phyloP scores from a whole-genome alignment of 805 yeast genomes.

The Ogataea sp. region DNA sequence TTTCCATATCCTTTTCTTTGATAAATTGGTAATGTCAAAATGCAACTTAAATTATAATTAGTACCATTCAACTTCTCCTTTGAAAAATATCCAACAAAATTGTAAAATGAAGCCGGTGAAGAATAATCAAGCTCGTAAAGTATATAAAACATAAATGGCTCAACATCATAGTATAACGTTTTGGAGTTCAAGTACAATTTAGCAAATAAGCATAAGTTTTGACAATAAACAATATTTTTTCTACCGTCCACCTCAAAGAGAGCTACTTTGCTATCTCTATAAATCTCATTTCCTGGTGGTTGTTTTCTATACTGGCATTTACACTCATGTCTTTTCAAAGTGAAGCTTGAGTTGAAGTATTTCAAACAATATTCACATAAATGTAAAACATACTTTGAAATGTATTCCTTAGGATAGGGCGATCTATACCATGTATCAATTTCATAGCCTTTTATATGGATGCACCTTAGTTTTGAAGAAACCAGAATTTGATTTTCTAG shows the following conservation, averaged over 20 bases:
- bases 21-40: slow-evolving; percentile 78
- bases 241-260: slow-evolving; percentile 93
- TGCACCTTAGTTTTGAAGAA: slow-evolving; percentile 42
- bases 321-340: slow-evolving; percentile 58
- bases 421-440: slow-evolving; percentile 90
- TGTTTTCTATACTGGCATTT: slow-evolving; percentile 59
- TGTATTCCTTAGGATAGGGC: slow-evolving; percentile 86
- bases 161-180: slow-evolving; percentile 89
- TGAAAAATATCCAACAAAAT: slow-evolving; percentile 91
- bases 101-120: slow-evolving; percentile 30
- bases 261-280: slow-evolving; percentile 62
- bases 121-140: slow-evolving; percentile 54
- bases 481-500: slow-evolving; percentile 17
- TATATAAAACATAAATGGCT: slow-evolving; percentile 87
- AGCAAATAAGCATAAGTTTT: slow-evolving; percentile 82
- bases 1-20: slow-evolving; percentile 89
- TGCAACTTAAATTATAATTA: slow-evolving; percentile 82
- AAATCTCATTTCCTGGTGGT: slow-evolving; percentile 93
- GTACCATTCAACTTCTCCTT: slow-evolving; percentile 75
- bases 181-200: slow-evolving; percentile 86
- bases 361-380: slow-evolving; percentile 82
- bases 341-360: slow-evolving; percentile 64
- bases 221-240: slow-evolving; percentile 74
- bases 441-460: slow-evolving; percentile 65
- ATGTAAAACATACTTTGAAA: slow-evolving; percentile 51